phyloP scores from a whole-genome alignment of 2,329 filamentous ascomycete species.

The Aspergillus jensenii region DNA sequence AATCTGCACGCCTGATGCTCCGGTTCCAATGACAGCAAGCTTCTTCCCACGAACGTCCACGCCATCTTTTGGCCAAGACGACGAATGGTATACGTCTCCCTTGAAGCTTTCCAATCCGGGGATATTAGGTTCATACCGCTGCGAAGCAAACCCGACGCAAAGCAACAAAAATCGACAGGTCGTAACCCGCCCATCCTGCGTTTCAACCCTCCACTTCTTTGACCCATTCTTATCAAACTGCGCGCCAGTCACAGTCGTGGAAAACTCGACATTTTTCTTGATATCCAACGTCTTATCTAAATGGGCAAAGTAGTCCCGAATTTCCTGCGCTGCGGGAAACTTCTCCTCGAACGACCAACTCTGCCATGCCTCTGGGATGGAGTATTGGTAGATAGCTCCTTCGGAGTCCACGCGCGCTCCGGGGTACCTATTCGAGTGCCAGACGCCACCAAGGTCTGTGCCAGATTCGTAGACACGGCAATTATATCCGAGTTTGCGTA shows the following conservation, averaged over 20 bases:
- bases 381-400: constrained; percentile 8
- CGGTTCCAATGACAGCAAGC: constrained; percentile 56
- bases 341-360: constrained; percentile 44
- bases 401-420: constrained; percentile 7
- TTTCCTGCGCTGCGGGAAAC: constrained; percentile 33
- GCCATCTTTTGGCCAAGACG: constrained; percentile 51
- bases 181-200: constrained; percentile 39
- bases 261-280: constrained; percentile 47
- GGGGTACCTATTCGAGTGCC: constrained; percentile 13
- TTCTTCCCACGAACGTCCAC: constrained; percentile 49
- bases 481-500: constrained; percentile 8
- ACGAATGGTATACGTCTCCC: constrained; percentile 55
- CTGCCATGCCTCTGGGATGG: constrained; percentile 47
- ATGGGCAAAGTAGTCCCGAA: constrained; percentile 49
- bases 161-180: constrained; percentile 46
- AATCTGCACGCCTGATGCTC: constrained; percentile 56
- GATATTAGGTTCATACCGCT: constrained; percentile 43
- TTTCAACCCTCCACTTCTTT: constrained; percentile 46
- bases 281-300: constrained; percentile 46
- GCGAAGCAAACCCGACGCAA: constrained; percentile 47
- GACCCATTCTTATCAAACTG: constrained; percentile 35
- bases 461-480: constrained; percentile 8
- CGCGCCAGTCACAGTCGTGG: constrained; percentile 42
- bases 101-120: constrained; percentile 46
- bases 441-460: constrained; percentile 7